Base-by-base conservation (phyloP, 139 green algal genomes). In the Limnomonas spitsbergensis region DNA sequence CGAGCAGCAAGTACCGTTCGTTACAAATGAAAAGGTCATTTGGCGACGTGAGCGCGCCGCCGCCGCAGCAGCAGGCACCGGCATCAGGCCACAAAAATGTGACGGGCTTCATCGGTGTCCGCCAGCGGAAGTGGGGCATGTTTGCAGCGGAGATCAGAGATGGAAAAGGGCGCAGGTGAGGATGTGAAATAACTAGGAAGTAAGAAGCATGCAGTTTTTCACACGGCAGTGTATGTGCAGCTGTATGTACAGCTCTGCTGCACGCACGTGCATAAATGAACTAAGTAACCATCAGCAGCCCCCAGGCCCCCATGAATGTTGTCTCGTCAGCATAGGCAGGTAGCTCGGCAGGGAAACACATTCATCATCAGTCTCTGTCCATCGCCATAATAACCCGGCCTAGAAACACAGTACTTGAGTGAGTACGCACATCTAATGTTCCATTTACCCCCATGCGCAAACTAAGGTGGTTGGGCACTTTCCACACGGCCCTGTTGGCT, bases 71-170 rank as follows among this genome's bases (percentile, higher is more conserved):
- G n/a, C n/a, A n/a, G n/a, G n/a, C n/a, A n/a, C n/a, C n/a, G n/a
- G n/a, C n/a, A n/a, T n/a, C n/a, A n/a, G n/a, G n/a, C n/a, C n/a
- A n/a, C n/a, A n/a, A n/a, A n/a, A n/a, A n/a, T n/a, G n/a, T n/a
- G 78, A 92, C 91, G 38, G 90, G 90, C 66, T 93, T 83, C 74
- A 80, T 89, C 32, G 90, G 90, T 2, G 90, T 94, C 42, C 83
- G 90, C 1, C 78, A 87, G 87, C 80, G 91, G 35, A 91, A 91
- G 35, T 95, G 91, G 91, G 89, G 89, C 56, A 94, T 92, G 72
- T 96, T 86, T 81, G 91, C 91, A 27, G 91, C 91, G 2, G 91
- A 96, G 72, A 96, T 96, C 70, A 84, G 91, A 0, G 91, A 96
- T 80, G 85, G 87, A 14, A 75, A 88, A 74, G 92, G 90, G 27